Percentiles rank a stretch among this genome's conserved stretches.
Conservation (phyloP, 331 rosid genomes). For the Telfairia occidentalis region DNA sequence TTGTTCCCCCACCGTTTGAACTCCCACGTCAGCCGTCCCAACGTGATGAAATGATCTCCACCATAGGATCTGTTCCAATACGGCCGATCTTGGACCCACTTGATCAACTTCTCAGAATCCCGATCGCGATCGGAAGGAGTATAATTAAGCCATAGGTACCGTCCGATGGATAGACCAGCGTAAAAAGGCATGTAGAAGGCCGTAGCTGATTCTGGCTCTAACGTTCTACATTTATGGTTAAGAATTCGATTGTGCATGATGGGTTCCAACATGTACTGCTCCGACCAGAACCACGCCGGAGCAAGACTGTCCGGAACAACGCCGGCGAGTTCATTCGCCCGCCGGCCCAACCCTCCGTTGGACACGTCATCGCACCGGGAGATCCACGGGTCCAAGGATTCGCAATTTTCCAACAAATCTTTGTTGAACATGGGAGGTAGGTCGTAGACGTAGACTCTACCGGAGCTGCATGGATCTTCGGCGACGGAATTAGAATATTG, state of each 20-base stretch:
- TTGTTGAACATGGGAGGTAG: constrained; percentile 47
- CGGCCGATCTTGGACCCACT: constrained; percentile 48
- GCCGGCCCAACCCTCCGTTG: constrained; percentile 49
- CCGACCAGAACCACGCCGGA: constrained; percentile 85
- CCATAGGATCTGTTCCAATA: constrained; percentile 47
- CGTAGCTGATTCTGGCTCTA: constrained; percentile 67
- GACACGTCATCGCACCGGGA: constrained; percentile 56
- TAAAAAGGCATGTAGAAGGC: constrained; percentile 88
- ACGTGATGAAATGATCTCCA: constrained; percentile 72
- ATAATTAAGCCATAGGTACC: constrained; percentile 42
- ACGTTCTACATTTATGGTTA: constrained; percentile 53
- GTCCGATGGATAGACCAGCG: constrained; percentile 82
- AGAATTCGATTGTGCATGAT: constrained; percentile 60
- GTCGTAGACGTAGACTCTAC: constrained; percentile 55
- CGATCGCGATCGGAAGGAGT: constrained; percentile 53
- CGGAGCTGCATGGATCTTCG: constrained; percentile 34
- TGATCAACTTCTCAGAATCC: constrained; percentile 49
- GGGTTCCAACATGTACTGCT: constrained; percentile 69
- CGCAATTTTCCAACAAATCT: constrained; percentile 44
- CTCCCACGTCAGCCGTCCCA: constrained; percentile 93
- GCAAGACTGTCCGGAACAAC: constrained; percentile 38
- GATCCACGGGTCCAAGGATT: constrained; percentile 64
- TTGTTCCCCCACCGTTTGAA: constrained; percentile 53
- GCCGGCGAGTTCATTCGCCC: constrained; percentile 29
- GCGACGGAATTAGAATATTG: neutral